Conservation (phyloP, 192 early-diverging fungal species). For the Coemansia sp. region DNA sequence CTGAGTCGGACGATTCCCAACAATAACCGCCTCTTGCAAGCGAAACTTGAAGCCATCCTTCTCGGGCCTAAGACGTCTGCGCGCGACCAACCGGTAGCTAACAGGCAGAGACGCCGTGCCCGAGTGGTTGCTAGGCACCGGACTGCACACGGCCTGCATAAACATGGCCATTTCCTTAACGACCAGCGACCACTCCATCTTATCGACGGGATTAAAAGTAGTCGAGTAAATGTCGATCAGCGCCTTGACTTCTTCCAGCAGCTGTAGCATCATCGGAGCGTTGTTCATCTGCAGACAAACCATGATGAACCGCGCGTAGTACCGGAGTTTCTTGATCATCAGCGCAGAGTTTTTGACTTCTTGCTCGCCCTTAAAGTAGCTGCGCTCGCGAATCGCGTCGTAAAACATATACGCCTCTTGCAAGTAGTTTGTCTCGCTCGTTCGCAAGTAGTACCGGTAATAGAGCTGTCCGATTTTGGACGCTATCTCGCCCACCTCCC, state of each 20-base stretch:
- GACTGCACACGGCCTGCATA: conserved; percentile 69
- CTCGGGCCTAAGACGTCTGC: conserved; percentile 29
- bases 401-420: conserved; percentile 95
- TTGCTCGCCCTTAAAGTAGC: conserved; percentile 94
- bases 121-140: conserved; percentile 39
- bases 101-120: conserved; percentile 26
- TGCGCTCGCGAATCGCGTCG: conserved; percentile 91
- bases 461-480: conserved; percentile 96
- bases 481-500: conserved; percentile 98
- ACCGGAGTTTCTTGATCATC: conserved; percentile 97
- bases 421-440: conserved; percentile 96
- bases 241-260: conserved; percentile 82
- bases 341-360: conserved; percentile 89
- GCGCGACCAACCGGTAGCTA: conserved; percentile 26
- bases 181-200: conserved; percentile 86
- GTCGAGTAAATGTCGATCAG: conserved; percentile 88
- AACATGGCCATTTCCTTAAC: conserved; percentile 80
- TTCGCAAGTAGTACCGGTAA: conserved; percentile 83
- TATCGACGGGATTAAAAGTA: conserved; percentile 85
- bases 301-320: conserved; percentile 97
- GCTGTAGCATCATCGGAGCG: conserved; percentile 73
- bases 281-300: conserved; percentile 73
- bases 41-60: conserved; percentile 39
- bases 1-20: conserved; percentile 93
- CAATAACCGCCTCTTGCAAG: conserved; percentile 94